Conservation (phyloP, 805 yeast genomes). For the Candida endomychidarum region DNA sequence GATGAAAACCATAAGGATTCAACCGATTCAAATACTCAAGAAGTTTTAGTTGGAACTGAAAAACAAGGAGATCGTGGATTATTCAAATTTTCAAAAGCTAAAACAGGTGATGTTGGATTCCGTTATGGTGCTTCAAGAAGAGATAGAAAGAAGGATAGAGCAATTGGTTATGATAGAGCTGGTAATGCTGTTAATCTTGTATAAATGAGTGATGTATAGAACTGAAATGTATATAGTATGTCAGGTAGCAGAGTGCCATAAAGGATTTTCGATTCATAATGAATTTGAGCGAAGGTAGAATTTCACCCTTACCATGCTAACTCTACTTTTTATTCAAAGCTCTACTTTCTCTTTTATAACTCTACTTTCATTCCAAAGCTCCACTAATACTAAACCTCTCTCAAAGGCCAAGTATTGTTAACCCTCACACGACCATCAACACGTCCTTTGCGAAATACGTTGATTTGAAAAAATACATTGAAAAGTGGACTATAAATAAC, state of each 20-base stretch:
- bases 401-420: no score
- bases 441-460: constrained; percentile 7
- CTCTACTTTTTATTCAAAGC: no score
- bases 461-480: not conserved
- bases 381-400: constrained; percentile 1
- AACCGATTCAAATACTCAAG: constrained; percentile 12
- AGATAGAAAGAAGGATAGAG: constrained; percentile 84
- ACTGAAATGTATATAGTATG: constrained; percentile 13
- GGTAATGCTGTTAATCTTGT: constrained; percentile 54
- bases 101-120: constrained; percentile 82
- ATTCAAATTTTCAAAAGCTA: constrained; percentile 74
- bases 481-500: not conserved
- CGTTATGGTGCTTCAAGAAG: constrained; percentile 90
- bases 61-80: constrained; percentile 67
- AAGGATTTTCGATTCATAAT: no score
- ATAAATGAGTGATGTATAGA: constrained; percentile 1
- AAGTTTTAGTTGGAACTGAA: constrained; percentile 53
- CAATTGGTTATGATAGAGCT: constrained; percentile 63
- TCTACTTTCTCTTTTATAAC: no score
- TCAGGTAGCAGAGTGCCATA: no score
- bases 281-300: not conserved
- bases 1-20: constrained; percentile 32
- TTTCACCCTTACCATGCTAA: no score
- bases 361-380: no score
- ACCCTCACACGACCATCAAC: constrained; percentile 1